Evolutionary conservation across 2,329 filamentous ascomycete genomes (phyloP).

Genomic region (Stylonectria norvegica): DNA sequence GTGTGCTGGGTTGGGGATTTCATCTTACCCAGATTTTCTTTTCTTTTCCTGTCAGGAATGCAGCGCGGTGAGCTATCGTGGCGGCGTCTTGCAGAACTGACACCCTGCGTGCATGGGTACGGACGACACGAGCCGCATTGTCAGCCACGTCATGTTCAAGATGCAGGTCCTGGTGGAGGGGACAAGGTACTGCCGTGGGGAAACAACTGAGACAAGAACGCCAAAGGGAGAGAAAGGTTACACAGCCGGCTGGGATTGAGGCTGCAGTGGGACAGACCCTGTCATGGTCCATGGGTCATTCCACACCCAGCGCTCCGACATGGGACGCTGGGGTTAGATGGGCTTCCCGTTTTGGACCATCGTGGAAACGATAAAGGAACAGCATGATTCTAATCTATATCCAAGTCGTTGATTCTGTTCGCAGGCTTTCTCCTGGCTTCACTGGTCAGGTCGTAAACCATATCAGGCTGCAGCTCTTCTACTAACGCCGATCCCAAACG

Average conservation of each 20-base stretch:
- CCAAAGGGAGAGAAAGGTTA: not conserved
- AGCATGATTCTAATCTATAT: not conserved
- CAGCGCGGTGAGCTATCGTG: too few species aligned
- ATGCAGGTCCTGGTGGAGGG: not conserved
- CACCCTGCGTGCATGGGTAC: too few species aligned
- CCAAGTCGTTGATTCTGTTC: not conserved
- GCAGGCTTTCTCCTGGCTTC: too few species aligned
- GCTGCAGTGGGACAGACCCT: not conserved
- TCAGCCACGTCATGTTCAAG: not conserved
- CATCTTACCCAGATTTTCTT: too few species aligned
- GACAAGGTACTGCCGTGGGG: too few species aligned
- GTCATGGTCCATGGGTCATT: not conserved
- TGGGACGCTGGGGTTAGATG: not conserved
- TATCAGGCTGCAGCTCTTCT: too few species aligned
- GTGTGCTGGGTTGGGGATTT: too few species aligned
- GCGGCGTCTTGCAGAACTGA: too few species aligned
- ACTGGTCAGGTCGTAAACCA: too few species aligned
- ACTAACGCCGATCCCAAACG: not conserved
- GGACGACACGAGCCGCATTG: not conserved
- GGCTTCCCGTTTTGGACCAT: too few species aligned
- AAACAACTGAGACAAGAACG: not conserved
- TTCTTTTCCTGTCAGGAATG: too few species aligned
- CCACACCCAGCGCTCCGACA: not conserved
- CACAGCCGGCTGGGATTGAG: not conserved
- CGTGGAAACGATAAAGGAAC: not conserved